Base-by-base conservation (phyloP, 345 rosid species). In the Hypericum perforatum region DNA sequence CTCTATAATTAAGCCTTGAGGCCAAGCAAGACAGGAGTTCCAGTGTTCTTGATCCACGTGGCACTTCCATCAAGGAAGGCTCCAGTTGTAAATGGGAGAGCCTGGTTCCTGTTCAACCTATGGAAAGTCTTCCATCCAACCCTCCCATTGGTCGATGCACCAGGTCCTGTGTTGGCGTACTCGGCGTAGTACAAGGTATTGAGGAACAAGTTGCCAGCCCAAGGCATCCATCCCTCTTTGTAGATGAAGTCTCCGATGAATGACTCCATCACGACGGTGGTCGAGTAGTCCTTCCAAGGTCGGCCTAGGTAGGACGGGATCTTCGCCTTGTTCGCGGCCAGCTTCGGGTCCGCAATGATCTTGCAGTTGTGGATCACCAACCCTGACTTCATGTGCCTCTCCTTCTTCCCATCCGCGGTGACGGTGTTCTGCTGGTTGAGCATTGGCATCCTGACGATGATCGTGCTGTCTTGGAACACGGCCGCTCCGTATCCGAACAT, bases 401-500 rank as follows among this genome's bases (percentile, higher is more conserved):
- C 55, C 16, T 37, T 52, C 55, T 16, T 36, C 11, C 55, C 55
- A 12, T 52, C 55, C 8, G 55, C 55, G 3, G 55, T 52, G 9
- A 52, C 55, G 4, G 55, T 52, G 55, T 52, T 52, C 14, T 32
- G 39, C 41, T 52, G 55, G 41, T 37, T 37, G 14, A 9, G 12
- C 16, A 51, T 57, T 6, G 72, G 67, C 56, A 6, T 62, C 53
- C 67, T 47, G 51, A 58, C 67, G 7, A 62, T 49, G 60, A 68
- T 68, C 52, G 58, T 8, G 8, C 63, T 52, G 57, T 68, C 63
- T 41, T 67, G 72, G 15, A 67, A 53, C 29, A 67, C 59, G 7
- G 41, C 63, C 6, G 63, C 43, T 3, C 72, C 72, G 10, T 67
- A 62, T 0, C 72, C 72, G 22, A 58, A 68, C 4, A 68, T 13